Evolutionary conservation across 495 filamentous ascomycete species (phyloP), one percentile per base, ranked within the genome.

Genomic region (Rostrohypoxylon terebratum): DNA sequence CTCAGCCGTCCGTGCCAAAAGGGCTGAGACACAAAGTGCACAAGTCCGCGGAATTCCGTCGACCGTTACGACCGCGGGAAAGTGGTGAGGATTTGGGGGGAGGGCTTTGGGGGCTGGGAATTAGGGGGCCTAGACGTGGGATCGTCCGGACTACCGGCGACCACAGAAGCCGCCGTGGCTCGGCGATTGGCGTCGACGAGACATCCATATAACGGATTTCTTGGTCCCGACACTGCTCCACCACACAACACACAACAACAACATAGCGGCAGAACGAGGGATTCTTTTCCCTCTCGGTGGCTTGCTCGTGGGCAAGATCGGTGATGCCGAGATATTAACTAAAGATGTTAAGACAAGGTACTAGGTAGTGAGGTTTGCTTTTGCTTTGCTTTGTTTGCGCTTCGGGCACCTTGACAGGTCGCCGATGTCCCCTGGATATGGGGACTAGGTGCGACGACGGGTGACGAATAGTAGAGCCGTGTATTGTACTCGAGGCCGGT

Each of bases 171-270:
- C 40, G 21, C 64, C 45, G 64, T 67, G 64, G 64, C 55, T 33
- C 55, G 57, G 55, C 10, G 23, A 28, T 59, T 59, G 45, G 42
- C 59, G 44, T 42, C 59, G 18, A 25, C 1, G 25, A 53, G 63
- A 67, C 64, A 67, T n/a, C n/a, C n/a, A n/a, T 34, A 54, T 67
- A 67, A 67, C 64, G 64, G 55, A 45, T 48, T 54, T 20, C 54
- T 45, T 16, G 36, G 51, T 59, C 44, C 23, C 23, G 23, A 38
- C 23, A 2, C 40, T 68, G 28, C 57, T 57, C 65, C 20, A 68
- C 1, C 2, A 28, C 28, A 28, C 28, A 28, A 1, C 2, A 28
- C 28, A 28, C 2, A 28, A 28, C 28, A 28, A 28, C 28, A 28
- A 28, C 2, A 28, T 3, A 55, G 47, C 33, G 65, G 65, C 47